Percentiles rank a stretch among this genome's conserved stretches.
Evolutionary conservation across 306 rosid species (phyloP).

Genomic region (Sesbania bispinosa): DNA sequence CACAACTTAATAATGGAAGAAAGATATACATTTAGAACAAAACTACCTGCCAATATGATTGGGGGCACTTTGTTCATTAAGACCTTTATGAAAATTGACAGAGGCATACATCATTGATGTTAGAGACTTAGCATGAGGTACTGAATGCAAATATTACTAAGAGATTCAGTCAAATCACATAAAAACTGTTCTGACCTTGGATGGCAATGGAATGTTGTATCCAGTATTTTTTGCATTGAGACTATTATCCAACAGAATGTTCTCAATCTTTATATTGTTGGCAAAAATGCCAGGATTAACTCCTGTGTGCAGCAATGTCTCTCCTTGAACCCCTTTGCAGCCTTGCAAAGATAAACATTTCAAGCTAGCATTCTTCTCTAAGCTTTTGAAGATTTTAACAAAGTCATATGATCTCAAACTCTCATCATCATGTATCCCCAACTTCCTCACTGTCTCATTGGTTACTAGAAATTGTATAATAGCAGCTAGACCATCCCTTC

Average conservation of each 20-base stretch:
- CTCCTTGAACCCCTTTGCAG: slow-evolving; percentile 81
- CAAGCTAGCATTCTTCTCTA: slow-evolving; percentile 87
- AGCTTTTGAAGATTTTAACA: slow-evolving; percentile 64
- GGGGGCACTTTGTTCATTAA: too few species aligned
- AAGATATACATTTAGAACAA: neutral
- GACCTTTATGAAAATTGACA: too few species aligned
- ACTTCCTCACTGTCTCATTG: slow-evolving; percentile 61
- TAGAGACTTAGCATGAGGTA: too few species aligned
- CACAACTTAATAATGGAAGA: neutral
- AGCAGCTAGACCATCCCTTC: slow-evolving; percentile 80
- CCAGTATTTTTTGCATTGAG: too few species aligned
- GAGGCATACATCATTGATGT: too few species aligned
- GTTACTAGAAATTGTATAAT: slow-evolving; percentile 56
- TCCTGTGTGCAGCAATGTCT: slow-evolving; percentile 61
- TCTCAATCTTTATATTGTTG: slow-evolving; percentile 54
- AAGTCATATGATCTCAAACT: slow-evolving; percentile 68
- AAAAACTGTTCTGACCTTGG: too few species aligned
- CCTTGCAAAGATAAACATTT: slow-evolving; percentile 69
- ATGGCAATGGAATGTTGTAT: too few species aligned
- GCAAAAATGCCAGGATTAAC: slow-evolving; percentile 60
- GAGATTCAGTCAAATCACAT: too few species aligned
- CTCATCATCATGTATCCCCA: slow-evolving; percentile 76
- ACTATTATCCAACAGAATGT: too few species aligned
- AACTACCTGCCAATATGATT: too few species aligned
- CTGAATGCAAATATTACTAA: too few species aligned